Percentiles rank a stretch among this genome's conserved stretches.
These are phyloP conservation scores for Xylaria sp. DNA, from an alignment of 2,329 filamentous ascomycete genomes.

Conservation along the genomic window DNA sequence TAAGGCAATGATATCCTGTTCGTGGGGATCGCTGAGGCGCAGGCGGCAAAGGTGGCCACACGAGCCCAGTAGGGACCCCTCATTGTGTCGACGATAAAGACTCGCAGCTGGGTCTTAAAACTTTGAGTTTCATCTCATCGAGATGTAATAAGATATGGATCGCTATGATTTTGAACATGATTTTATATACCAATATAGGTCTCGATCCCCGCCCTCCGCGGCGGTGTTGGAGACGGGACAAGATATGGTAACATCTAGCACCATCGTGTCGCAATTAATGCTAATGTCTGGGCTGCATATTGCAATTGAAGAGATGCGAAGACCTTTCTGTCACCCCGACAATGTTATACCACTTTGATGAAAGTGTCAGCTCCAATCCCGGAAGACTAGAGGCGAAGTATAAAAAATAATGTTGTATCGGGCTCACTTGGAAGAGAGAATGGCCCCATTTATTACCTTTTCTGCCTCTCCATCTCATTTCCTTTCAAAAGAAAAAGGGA, in stretches of 20 bases:
- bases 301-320: background rate
- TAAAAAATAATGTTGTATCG: background rate
- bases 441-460: background rate
- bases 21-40: constrained; percentile 19
- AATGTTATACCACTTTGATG: background rate
- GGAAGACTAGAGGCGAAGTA: background rate
- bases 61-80: background rate
- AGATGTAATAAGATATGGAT: background rate
- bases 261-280: constrained; percentile 33
- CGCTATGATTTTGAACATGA: background rate
- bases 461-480: no score
- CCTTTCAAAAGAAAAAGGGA: no score
- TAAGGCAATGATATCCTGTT: constrained; percentile 50
- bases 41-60: background rate
- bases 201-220: background rate
- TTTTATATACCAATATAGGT: constrained; percentile 3
- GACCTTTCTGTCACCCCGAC: background rate
- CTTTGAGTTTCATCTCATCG: background rate
- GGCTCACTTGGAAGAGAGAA: background rate
- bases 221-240: constrained; percentile 5
- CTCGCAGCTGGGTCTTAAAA: background rate
- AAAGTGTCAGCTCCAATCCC: background rate
- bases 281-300: constrained; percentile 23
- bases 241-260: constrained; percentile 32
- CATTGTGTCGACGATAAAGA: constrained; percentile 15